phyloP scores from a whole-genome alignment of 805 yeast genomes.

The Spathaspora arborariae region DNA sequence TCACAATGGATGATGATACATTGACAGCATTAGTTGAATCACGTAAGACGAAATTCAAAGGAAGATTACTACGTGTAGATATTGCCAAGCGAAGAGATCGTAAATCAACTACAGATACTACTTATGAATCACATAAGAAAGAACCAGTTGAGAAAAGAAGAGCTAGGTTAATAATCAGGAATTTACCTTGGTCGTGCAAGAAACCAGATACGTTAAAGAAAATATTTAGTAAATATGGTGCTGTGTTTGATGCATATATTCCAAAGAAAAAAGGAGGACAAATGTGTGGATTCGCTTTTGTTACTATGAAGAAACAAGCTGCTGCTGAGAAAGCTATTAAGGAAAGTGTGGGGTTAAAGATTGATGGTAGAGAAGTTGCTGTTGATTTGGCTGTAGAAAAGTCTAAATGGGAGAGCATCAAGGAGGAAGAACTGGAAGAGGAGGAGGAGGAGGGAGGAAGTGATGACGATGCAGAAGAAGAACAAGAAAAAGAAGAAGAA shows the following conservation, averaged over 20 bases:
- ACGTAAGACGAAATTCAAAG: slow-evolving; percentile 62
- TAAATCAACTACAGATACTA: slow-evolving; percentile 20
- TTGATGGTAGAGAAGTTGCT: slow-evolving; percentile 87
- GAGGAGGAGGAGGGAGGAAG: slow-evolving; percentile 38
- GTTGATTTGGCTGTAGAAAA: slow-evolving; percentile 93
- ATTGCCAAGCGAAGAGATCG: slow-evolving; percentile 92
- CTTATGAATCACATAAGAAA: slow-evolving; percentile 8
- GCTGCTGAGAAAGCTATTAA: slow-evolving; percentile 82
- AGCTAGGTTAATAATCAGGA: slow-evolving; percentile 84
- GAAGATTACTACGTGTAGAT: slow-evolving; percentile 69
- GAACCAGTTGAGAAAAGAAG: slow-evolving; percentile 62
- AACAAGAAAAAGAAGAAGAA: slow-evolving; percentile 29
- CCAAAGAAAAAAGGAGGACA: slow-evolving; percentile 86
- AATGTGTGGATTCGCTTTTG: slow-evolving; percentile 94
- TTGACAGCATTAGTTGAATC: slow-evolving; percentile 65
- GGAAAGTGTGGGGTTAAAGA: slow-evolving; percentile 67
- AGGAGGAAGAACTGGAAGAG: slow-evolving; percentile 31
- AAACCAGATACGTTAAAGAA: slow-evolving; percentile 68
- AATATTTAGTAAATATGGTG: slow-evolving; percentile 73
- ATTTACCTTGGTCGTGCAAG: slow-evolving; percentile 94
- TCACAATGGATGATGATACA: slow-evolving; percentile 82
- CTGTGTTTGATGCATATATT: slow-evolving; percentile 81
- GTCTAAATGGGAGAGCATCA: slow-evolving; percentile 68
- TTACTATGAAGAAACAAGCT: slow-evolving; percentile 75
- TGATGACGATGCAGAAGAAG: slow-evolving; percentile 34